A percentile compares a stretch with the other conserved stretches of the same genome.
Conservation (phyloP, 2,329 filamentous ascomycete genomes). For the Penicillium expansum region DNA sequence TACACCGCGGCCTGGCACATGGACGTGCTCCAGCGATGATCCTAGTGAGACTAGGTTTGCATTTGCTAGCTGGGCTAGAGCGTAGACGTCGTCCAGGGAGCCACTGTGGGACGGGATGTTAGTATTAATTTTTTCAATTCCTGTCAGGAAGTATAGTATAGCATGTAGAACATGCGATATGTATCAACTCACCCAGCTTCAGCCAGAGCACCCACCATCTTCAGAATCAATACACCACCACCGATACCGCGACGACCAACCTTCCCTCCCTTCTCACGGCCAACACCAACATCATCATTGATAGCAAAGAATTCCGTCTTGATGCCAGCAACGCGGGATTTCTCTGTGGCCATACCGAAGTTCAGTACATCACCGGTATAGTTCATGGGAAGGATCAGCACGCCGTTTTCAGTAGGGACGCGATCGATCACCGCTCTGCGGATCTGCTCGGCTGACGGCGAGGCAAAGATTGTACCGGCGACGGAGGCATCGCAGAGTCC, state of each 20-base stretch:
- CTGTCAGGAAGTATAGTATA: too few relatives aligned
- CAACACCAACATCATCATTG: constrained; percentile 88
- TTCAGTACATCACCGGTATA: constrained; percentile 89
- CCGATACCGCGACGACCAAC: constrained; percentile 88
- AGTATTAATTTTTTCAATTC: too few relatives aligned
- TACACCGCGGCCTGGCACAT: constrained; percentile 73
- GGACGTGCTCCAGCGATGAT: constrained; percentile 84
- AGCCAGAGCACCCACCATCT: constrained; percentile 81
- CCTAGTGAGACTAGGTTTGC: constrained; percentile 81
- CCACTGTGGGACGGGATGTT: constrained; percentile 29
- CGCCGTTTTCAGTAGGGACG: constrained; percentile 69
- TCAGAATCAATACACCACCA: constrained; percentile 86
- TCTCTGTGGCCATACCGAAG: constrained; percentile 91
- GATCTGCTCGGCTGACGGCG: constrained; percentile 78
- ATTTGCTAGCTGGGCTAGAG: constrained; percentile 68
- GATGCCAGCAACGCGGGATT: constrained; percentile 75
- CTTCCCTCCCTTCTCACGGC: constrained; percentile 77
- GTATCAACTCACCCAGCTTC: constrained; percentile 56
- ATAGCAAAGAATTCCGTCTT: constrained; percentile 87
- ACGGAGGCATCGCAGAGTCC: constrained; percentile 79
- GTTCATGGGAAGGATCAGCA: constrained; percentile 92
- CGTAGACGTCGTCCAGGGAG: constrained; percentile 67
- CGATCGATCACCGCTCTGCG: constrained; percentile 69
- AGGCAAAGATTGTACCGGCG: constrained; percentile 83
- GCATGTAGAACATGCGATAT: constrained; percentile 21